Evolutionary conservation across 108 stramenopile species (phyloP), one percentile per base, ranked within the genome.

Genomic region (Mayamaea pseudoterrestris): DNA sequence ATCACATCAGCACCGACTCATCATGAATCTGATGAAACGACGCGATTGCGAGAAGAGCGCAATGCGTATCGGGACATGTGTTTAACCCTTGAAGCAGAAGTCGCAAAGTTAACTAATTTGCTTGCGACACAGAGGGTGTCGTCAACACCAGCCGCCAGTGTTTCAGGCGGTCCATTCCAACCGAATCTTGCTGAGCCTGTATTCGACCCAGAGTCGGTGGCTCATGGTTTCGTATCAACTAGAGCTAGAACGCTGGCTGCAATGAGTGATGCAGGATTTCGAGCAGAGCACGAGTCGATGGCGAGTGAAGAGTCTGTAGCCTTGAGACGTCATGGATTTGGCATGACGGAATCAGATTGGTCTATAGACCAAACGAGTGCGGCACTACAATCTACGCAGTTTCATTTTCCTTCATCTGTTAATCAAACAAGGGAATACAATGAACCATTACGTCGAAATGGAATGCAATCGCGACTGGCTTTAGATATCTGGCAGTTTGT

Each of bases 191-290:
- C 7, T 28, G 20, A 34, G 17, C 28, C 2, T 50, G 16, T 50
- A 31, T n/a, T 17, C 60, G 54, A 8, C 37, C 16, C 16, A 3
- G 16, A 39, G 37, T 47, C 28, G 28, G 14, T 30, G 13, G 29
- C 47, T 12, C 47, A 47, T 30, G 14, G 29, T 3, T 25, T 47
- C 31, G 27, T 4, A 25, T 14, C 27, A 17, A 17, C 47, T 30
- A 21, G 31, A 26, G 41, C 66, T 22, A 52, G 47, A 28, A 50
- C 68, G 2, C 52, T 64, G 37, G 77, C 70, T 28, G 72, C 86
- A 12, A 83, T 81, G 86, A 88, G 86, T 68, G 86, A 88, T 63
- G 76, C 81, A 24, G 86, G 86, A 11, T 78, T 76, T 45, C 53
- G 78, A 20, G 73, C 44, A 26, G 82, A 73, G 9, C 53, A 74